phyloP scores from a whole-genome alignment of 768 basidiomycete genomes.

The Boletus rufocinnamomeus region DNA sequence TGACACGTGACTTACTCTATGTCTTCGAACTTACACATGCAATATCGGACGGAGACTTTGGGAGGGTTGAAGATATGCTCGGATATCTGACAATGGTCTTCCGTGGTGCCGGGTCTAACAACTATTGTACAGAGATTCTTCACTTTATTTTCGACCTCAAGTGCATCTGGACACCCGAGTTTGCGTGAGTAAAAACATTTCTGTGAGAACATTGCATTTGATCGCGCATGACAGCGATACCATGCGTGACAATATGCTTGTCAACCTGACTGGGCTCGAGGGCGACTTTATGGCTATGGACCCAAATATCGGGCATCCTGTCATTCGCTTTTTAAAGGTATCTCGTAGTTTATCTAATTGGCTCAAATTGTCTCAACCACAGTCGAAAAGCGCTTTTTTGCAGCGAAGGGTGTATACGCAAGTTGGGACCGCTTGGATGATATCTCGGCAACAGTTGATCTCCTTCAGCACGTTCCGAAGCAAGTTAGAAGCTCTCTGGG shows the following conservation, averaged over 20 bases:
- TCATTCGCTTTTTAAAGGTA: conserved; percentile 38
- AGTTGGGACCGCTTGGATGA: too few relatives aligned
- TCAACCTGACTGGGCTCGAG: conserved; percentile 35
- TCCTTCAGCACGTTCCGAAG: too few relatives aligned
- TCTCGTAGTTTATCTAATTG: too few relatives aligned
- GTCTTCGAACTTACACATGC: conserved; percentile 33
- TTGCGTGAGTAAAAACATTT: too few relatives aligned
- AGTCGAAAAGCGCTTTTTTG: too few relatives aligned
- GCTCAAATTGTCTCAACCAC: too few relatives aligned
- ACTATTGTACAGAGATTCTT: conserved; percentile 23
- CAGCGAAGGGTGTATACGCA: too few relatives aligned
- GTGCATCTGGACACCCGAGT: conserved; percentile 31
- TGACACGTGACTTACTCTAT: conserved; percentile 13
- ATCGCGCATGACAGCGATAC: not conserved
- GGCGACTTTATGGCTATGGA: conserved; percentile 40
- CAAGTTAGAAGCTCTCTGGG: too few relatives aligned
- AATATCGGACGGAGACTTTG: conserved; percentile 35
- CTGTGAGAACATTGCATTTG: too few relatives aligned
- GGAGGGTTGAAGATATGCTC: conserved; percentile 34
- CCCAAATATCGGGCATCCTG: conserved; percentile 42
- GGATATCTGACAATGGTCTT: conserved; percentile 20
- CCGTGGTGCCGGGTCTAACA: conserved; percentile 21
- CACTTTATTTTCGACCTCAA: conserved; percentile 27
- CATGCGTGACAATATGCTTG: conserved; percentile 23
- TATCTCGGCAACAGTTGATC: too few relatives aligned